Evolutionary conservation across 441 rosid species (phyloP), one percentile per base, ranked within the genome.

Genomic region (Populus trichocarpa): DNA sequence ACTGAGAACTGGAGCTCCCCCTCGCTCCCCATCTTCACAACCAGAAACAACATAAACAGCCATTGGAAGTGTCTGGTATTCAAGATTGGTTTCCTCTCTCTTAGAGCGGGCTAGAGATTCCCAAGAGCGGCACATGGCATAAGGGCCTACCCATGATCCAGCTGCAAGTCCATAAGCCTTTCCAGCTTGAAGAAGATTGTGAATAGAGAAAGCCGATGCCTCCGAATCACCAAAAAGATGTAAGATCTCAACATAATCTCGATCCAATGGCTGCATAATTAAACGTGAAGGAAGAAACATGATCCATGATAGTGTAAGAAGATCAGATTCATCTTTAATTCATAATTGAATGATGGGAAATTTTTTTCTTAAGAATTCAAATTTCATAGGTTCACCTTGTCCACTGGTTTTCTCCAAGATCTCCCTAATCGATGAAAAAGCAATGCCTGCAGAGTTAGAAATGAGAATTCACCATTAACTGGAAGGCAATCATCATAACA

Each of bases 141-240:
- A 96, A 59, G 99, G 99, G 40, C 99, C 98, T 50, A 95, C 90
- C 99, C 99, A 96, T 84, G 98, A 93, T 73, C 99, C 99, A 82
- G 94, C 95, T 67, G 97, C 97, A 70, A 96, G 99, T 82, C 95
- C 93, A 84, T 96, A 93, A 28, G 84, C 67, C 83, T 88, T 85
- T 75, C 98, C 99, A 77, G 91, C 92, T 78, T 71, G 82, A 76
- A 96, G 84, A 82, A 96, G 97, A 88, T 89, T 92, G 87, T 94
- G 99, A 77, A 94, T 87, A 61, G 98, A 96, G 84, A 96, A 92
- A n/a, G 88, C 80, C 5, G 93, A 87, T 69, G 82, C 82, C 82
- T 85, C 87, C 2, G 94, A 87, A 81, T 96, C 99, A 78, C 95
- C 94, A 87, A 94, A 94, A 72, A 84, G 91, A 69, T 88, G 93